These are phyloP conservation scores for Polyplosphaeria fusca DNA, from an alignment of 495 filamentous ascomycete genomes.

Conservation along the genomic window DNA sequence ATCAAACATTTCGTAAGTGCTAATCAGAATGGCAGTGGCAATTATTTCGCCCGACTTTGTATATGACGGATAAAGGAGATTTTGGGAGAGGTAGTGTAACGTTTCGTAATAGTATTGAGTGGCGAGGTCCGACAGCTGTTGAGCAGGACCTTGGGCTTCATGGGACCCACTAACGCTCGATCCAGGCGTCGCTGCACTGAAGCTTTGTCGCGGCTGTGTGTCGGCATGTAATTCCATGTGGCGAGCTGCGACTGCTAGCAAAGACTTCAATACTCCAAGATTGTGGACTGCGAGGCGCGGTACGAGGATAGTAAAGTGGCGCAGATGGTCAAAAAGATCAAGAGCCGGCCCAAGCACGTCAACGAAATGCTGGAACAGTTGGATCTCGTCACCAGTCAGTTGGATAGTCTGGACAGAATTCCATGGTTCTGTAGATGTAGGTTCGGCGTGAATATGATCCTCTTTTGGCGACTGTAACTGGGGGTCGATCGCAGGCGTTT, in stretches of 20 bases:
- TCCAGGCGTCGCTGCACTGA: constrained; percentile 1
- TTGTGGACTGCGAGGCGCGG: constrained; percentile 17
- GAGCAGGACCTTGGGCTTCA: not conserved
- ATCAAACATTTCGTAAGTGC: constrained; percentile 39
- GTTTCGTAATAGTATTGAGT: constrained; percentile 45
- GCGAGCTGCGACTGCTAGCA: constrained; percentile 17
- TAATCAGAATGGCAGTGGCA: constrained; percentile 39
- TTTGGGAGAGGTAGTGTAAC: constrained; percentile 40
- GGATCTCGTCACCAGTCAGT: constrained; percentile 10
- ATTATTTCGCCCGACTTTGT: constrained; percentile 39
- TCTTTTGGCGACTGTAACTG: not conserved
- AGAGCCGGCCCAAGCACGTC: constrained; percentile 7
- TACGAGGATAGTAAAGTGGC: constrained; percentile 11
- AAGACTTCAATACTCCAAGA: constrained; percentile 15
- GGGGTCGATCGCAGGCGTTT: constrained; percentile 5
- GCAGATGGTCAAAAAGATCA: constrained; percentile 17
- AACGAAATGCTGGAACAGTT: constrained; percentile 16
- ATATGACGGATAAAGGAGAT: constrained; percentile 40
- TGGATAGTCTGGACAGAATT: constrained; percentile 1
- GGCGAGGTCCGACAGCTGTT: not conserved
- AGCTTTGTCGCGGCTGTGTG: not conserved
- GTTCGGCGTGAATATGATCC: not conserved
- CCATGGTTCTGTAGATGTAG: constrained; percentile 9
- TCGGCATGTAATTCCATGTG: constrained; percentile 13
- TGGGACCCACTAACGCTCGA: not conserved